Base-by-base conservation (phyloP, 345 rosid species). In the Boechera retrofracta region DNA sequence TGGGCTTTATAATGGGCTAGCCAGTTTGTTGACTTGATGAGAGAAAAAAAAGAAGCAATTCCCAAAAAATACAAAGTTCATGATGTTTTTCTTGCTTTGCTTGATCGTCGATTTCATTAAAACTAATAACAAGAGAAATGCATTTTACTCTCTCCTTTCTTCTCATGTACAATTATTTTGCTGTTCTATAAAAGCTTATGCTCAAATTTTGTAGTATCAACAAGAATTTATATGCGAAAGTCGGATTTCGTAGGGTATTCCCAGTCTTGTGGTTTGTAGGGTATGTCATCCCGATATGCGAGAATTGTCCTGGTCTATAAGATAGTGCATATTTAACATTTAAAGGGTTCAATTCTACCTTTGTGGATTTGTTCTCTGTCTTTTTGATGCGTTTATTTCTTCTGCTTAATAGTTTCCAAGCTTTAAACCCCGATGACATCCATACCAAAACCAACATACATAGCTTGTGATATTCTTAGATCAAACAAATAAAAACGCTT, bases 401-500 rank as follows among this genome's bases (percentile, higher is more conserved):
- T 38, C 11, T 8, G 1, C 11, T 38, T 38, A 3, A 2, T n/a
- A 47, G 8, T 47, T n/a, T 45, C 18, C 7, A 45, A 15, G 52
- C 51, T 47, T 47, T 6, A n/a, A 47, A 47, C 9, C 18, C 3
- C 1, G 7, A 47, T 47, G 18, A 33, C 6, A 57, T 44, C 47
- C 42, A 32, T 16, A 21, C 18, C 8, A 67, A 32, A 18, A n/a
- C 45, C 42, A 16, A 28, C 29, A 28, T 28, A 41, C 64, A 55
- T 41, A 45, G 16, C 41, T 32, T 60, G 18, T 26, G 58, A 48
- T 36, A 41, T 8, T 39, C 21, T 73, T 32, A 73, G 39, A 26
- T 48, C 68, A 24, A 49, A 62, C 62, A 64, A 38, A 52, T 16
- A 29, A 42, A 52, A 32, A 64, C 33, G 8, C 52, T 49, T 36